Percentiles rank a stretch among this genome's conserved stretches.
Evolutionary conservation across 2,329 filamentous ascomycete genomes (phyloP).

Genomic region (Aspergillus alliaceus): DNA sequence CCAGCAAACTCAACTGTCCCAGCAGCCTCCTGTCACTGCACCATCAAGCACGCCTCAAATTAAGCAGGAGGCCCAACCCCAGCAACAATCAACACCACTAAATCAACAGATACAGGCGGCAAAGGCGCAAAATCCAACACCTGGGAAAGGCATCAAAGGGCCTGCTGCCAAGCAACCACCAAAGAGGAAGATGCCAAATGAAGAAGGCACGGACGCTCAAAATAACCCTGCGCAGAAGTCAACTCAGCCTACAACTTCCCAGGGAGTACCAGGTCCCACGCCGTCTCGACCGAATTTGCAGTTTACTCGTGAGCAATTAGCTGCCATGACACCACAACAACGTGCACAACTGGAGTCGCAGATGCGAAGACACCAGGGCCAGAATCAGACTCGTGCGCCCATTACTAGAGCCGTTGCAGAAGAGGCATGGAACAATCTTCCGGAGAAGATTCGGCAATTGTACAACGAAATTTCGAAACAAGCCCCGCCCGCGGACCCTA

Average conservation of each 20-base stretch:
- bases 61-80: slow-evolving; percentile 23
- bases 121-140: slow-evolving; percentile 29
- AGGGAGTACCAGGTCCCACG: slow-evolving; percentile 20
- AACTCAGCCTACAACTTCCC: slow-evolving; percentile 20
- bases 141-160: slow-evolving; percentile 28
- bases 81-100: slow-evolving; percentile 25
- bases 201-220: slow-evolving; percentile 48
- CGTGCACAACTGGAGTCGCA: slow-evolving; percentile 38
- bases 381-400: slow-evolving; percentile 31
- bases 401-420: slow-evolving; percentile 36
- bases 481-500: slow-evolving; percentile 30
- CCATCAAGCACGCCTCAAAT: slow-evolving; percentile 24
- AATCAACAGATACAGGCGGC: slow-evolving; percentile 28
- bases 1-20: slow-evolving; percentile 25
- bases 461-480: slow-evolving; percentile 40
- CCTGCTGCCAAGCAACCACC: slow-evolving; percentile 32
- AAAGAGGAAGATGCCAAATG: slow-evolving; percentile 46
- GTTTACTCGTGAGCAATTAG: slow-evolving; percentile 37
- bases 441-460: slow-evolving; percentile 39
- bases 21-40: slow-evolving; percentile 21
- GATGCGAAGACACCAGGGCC: slow-evolving; percentile 35
- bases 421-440: slow-evolving; percentile 40
- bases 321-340: slow-evolving; percentile 44
- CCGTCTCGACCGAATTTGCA: slow-evolving; percentile 22
- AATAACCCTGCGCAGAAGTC: slow-evolving; percentile 36